phyloP scores from a whole-genome alignment of 2,329 filamentous ascomycete genomes.

The Beauveria caledonica region DNA sequence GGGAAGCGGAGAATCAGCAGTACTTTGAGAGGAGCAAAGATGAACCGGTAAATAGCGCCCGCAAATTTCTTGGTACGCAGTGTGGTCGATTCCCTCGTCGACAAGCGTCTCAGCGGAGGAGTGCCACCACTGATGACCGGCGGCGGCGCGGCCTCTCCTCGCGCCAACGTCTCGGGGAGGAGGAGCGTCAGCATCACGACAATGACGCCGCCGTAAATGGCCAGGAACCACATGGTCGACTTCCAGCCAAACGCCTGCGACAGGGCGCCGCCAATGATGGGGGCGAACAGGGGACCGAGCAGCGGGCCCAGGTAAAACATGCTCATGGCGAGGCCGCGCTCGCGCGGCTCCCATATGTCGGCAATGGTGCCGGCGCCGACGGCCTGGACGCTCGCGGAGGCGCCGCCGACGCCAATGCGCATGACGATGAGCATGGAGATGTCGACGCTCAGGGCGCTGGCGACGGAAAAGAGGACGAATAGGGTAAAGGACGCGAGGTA shows the following conservation, averaged over 20 bases:
- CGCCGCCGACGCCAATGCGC: slow-evolving; percentile 61
- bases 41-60: slow-evolving; percentile 46
- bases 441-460: slow-evolving; percentile 55
- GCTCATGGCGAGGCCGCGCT: slow-evolving; percentile 65
- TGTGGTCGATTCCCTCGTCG: slow-evolving; percentile 3
- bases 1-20: slow-evolving; percentile 66
- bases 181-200: slow-evolving; percentile 44
- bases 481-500: slow-evolving; percentile 62
- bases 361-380: slow-evolving; percentile 6
- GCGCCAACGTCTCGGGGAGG: slow-evolving; percentile 50
- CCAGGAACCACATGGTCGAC: slow-evolving; percentile 64
- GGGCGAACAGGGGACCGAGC: slow-evolving; percentile 59
- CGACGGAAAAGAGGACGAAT: slow-evolving; percentile 57
- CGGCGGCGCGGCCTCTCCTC: neutral
- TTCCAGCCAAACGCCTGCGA: slow-evolving; percentile 59
- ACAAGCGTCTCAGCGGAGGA: neutral
- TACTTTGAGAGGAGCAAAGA: slow-evolving; percentile 66
- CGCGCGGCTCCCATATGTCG: slow-evolving; percentile 56
- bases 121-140: neutral
- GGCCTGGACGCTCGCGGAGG: slow-evolving; percentile 48
- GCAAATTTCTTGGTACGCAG: slow-evolving; percentile 30
- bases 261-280: slow-evolving; percentile 63
- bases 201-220: slow-evolving; percentile 53
- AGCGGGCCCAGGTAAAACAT: slow-evolving; percentile 69
- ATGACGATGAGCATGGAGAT: slow-evolving; percentile 67